Base-by-base conservation (phyloP, 192 early-diverging fungal genomes). In the Coemansia sp. region DNA sequence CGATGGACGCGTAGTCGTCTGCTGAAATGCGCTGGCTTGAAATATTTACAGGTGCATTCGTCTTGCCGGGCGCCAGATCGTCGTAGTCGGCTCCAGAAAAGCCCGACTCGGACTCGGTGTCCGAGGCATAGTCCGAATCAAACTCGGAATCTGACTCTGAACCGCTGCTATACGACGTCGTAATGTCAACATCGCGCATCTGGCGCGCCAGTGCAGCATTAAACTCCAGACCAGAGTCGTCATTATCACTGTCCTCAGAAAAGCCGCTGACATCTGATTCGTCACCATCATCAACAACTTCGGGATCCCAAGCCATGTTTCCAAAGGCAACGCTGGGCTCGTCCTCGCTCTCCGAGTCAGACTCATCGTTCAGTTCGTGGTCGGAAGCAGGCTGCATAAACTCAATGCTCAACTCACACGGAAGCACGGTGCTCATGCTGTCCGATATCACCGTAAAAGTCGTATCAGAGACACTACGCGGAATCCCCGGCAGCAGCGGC, bases 391-490 rank as follows among this genome's bases (percentile, higher is more conserved):
- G 14, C 42, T 51, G 37, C 9, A 37, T 37, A 58, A 70, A 70
- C 68, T 64, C 68, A 15, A 70, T 31, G 22, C 15, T 59, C 56
- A 70, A 37, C 8, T 68, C 66, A 11, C 21, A 25, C 54, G 59
- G 53, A 21, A 49, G 34, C 20, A 7, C 21, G 17, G 37, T 54
- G 21, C 34, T 46, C 28, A 4, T n/a, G 23, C 40, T 54, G 21
- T 52, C 17, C 2, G 62, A 56, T 12, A 34, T 26, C 17, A 49
- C 21, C 21, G 51, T 5, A 46, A 59, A 70, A 1, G 69, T 50
- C 3, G 53, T 53, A 7, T 70, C 68, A 5, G 74, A 66, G 42
- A 57, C 57, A 2, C 63, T 59, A 49, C 74, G 74, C 25, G 47
- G 66, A 44, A 68, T 59, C 8, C 23, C 22, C 8, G 62, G 58